These are phyloP conservation scores for Fusarium graminum DNA, from an alignment of 2,329 filamentous ascomycete genomes.

Conservation along the genomic window DNA sequence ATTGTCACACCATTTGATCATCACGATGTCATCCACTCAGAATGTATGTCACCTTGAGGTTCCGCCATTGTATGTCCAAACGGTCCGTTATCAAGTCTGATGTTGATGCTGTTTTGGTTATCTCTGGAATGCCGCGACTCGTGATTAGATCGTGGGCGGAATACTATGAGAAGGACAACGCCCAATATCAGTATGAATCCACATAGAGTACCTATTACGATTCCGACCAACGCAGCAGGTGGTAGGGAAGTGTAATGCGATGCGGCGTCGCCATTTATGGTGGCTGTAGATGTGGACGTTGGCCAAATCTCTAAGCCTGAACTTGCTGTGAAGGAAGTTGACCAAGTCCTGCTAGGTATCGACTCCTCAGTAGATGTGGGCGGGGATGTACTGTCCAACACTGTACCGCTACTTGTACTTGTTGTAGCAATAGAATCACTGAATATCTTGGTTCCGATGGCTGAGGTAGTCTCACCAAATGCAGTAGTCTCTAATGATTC, in stretches of 20 bases:
- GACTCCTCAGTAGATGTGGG: not conserved
- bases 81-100: not conserved
- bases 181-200: not conserved
- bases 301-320: not conserved
- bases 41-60: not conserved
- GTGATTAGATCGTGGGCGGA: not conserved
- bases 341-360: not conserved
- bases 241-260: not conserved
- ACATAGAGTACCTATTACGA: not conserved
- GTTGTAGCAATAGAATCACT: not conserved
- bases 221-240: not conserved
- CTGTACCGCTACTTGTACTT: not conserved
- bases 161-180: accelerated
- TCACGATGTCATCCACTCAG: not conserved
- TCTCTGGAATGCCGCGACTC: not conserved
- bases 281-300: not conserved
- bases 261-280: not conserved
- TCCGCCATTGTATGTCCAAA: not conserved
- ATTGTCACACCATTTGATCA: not conserved
- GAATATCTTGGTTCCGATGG: not conserved
- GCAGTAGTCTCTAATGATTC: not conserved
- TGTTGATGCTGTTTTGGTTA: constrained; percentile 6
- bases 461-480: not conserved
- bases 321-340: not conserved
- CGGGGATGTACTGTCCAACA: not conserved